Evolutionary conservation across 1,284 basidiomycete genomes (phyloP).

Genomic region (Leccinum griseonigrum): DNA sequence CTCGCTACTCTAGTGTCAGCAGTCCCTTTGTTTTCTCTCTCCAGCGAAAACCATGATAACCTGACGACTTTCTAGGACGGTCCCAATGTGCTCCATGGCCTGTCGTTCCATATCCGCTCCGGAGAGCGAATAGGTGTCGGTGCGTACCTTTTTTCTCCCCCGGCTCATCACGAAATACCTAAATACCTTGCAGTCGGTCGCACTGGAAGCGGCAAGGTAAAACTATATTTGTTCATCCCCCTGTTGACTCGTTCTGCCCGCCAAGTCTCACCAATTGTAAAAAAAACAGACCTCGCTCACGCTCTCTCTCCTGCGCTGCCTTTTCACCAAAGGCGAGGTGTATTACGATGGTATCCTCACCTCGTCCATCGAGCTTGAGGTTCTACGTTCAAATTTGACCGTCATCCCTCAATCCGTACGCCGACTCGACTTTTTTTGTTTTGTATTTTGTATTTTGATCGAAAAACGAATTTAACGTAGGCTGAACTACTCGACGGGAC

Average conservation of each 20-base stretch:
- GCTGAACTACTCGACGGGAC: slow-evolving; percentile 65
- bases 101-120: slow-evolving; percentile 10
- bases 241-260: neutral
- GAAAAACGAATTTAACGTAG: slow-evolving; percentile 5
- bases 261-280: neutral
- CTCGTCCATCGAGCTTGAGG: slow-evolving; percentile 18
- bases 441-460: no score
- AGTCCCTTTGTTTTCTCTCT: neutral
- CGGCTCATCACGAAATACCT: neutral
- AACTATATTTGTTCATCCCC: no score
- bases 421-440: neutral
- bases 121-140: slow-evolving; percentile 16
- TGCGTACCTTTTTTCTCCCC: neutral
- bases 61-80: slow-evolving; percentile 1
- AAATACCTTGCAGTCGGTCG: slow-evolving; percentile 11
- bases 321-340: slow-evolving; percentile 56
- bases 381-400: slow-evolving; percentile 56
- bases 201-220: slow-evolving; percentile 16
- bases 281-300: slow-evolving; percentile 44
- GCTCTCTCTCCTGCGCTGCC: slow-evolving; percentile 51
- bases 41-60: neutral
- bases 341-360: slow-evolving; percentile 50
- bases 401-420: slow-evolving; percentile 55
- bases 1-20: slow-evolving; percentile 48
- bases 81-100: slow-evolving; percentile 5